phyloP scores from a whole-genome alignment of 78 protist species.

The Dictyostelium brefeldianum region DNA sequence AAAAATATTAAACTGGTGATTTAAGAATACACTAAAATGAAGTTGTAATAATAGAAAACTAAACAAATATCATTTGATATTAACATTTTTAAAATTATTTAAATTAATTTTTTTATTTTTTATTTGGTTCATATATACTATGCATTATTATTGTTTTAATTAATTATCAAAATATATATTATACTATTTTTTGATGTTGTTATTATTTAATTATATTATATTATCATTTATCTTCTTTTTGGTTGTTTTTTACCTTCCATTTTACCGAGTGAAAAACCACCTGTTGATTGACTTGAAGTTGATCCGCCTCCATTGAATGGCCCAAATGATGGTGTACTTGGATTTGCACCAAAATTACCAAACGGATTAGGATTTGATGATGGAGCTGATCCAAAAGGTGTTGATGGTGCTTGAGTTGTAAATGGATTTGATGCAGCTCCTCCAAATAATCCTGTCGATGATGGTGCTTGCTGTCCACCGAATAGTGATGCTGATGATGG shows the following conservation, averaged over 20 bases:
- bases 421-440: slow-evolving; percentile 6
- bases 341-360: not conserved
- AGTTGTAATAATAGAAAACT: too few relatives aligned
- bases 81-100: too few relatives aligned
- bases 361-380: not conserved
- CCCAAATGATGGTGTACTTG: not conserved
- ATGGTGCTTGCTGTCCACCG: not conserved
- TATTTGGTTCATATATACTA: too few relatives aligned
- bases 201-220: too few relatives aligned
- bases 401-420: not conserved
- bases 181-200: too few relatives aligned
- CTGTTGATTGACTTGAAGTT: not conserved
- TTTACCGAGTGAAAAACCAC: slow-evolving; percentile 10
- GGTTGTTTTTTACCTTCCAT: not conserved
- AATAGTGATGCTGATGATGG: not conserved
- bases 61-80: too few relatives aligned
- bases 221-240: not conserved
- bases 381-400: not conserved
- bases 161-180: too few relatives aligned
- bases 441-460: not conserved
- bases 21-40: too few relatives aligned
- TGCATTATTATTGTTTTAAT: too few relatives aligned
- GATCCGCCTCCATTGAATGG: not conserved
- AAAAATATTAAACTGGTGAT: too few relatives aligned
- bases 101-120: too few relatives aligned